Conservation (phyloP, 805 yeast species). For the Candida nitratophila region DNA sequence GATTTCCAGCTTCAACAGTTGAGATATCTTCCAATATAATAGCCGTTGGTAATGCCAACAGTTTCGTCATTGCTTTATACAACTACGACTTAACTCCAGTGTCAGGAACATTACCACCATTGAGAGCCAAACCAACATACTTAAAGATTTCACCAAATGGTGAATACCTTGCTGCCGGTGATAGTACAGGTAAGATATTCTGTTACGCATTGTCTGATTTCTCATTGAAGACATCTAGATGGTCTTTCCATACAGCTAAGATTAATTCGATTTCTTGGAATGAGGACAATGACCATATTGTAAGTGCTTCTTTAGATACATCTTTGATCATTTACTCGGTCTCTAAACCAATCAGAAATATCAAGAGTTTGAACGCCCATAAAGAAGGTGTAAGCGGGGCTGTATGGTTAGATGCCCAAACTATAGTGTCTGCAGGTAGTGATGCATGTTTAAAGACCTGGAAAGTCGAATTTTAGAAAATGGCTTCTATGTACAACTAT, state of each 20-base stretch:
- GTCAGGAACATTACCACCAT: slow-evolving; percentile 27
- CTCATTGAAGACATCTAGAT: slow-evolving; percentile 68
- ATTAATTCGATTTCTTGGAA: slow-evolving; percentile 79
- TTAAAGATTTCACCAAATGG: slow-evolving; percentile 68
- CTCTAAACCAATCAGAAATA: slow-evolving; percentile 65
- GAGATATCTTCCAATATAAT: slow-evolving; percentile 35
- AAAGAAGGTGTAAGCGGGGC: slow-evolving; percentile 80
- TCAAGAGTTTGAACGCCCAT: slow-evolving; percentile 74
- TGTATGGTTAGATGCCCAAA: slow-evolving; percentile 49
- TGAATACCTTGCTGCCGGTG: slow-evolving; percentile 74
- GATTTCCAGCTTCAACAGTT: slow-evolving; percentile 37
- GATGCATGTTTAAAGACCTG: slow-evolving; percentile 80
- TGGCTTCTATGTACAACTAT: too few relatives aligned
- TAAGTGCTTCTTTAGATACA: slow-evolving; percentile 80
- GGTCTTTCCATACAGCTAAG: slow-evolving; percentile 92
- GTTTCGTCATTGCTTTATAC: slow-evolving; percentile 34
- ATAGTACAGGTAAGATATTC: slow-evolving; percentile 77
- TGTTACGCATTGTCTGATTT: slow-evolving; percentile 52
- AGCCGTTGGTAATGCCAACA: slow-evolving; percentile 41
- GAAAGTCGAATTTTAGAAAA: slow-evolving; percentile 31
- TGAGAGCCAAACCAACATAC: slow-evolving; percentile 57
- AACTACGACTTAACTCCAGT: slow-evolving; percentile 12
- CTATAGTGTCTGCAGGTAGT: slow-evolving; percentile 63
- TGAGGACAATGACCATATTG: slow-evolving; percentile 60
- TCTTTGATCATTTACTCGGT: slow-evolving; percentile 76